Conservation (phyloP, 495 filamentous ascomycete genomes). For the Neurospora sp. region DNA sequence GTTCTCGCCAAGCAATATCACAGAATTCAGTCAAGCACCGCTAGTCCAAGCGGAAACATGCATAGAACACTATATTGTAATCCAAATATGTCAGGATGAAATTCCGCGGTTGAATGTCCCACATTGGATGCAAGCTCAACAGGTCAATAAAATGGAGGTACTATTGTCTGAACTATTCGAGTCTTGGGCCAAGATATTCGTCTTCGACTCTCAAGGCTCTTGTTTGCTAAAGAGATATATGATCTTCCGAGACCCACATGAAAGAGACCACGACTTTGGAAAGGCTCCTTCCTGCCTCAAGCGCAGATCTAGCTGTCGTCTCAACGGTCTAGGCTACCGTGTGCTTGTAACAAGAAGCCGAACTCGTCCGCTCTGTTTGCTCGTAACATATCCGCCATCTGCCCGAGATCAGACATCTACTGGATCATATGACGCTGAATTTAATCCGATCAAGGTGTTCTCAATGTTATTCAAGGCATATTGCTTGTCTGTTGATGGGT, state of each 20-base stretch:
- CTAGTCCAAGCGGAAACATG: not conserved
- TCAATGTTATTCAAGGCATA: not conserved
- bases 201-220: not conserved
- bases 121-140: not conserved
- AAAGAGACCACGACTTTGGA: not conserved
- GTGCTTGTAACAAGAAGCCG: not conserved
- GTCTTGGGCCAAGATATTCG: not conserved
- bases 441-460: not conserved
- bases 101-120: not conserved
- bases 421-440: not conserved
- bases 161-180: not conserved
- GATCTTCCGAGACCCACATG: not conserved
- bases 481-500: not conserved
- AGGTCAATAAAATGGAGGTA: not conserved
- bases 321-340: not conserved
- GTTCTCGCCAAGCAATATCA: not conserved
- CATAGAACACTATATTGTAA: not conserved
- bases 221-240: not conserved
- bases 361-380: not conserved
- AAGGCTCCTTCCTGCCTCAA: not conserved
- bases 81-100: not conserved
- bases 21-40: not conserved
- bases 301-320: not conserved
- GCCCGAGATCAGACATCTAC: not conserved
- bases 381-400: not conserved